Base-by-base conservation (phyloP, 1,139 yeast genomes). In the Zygoascus hellenicus region DNA sequence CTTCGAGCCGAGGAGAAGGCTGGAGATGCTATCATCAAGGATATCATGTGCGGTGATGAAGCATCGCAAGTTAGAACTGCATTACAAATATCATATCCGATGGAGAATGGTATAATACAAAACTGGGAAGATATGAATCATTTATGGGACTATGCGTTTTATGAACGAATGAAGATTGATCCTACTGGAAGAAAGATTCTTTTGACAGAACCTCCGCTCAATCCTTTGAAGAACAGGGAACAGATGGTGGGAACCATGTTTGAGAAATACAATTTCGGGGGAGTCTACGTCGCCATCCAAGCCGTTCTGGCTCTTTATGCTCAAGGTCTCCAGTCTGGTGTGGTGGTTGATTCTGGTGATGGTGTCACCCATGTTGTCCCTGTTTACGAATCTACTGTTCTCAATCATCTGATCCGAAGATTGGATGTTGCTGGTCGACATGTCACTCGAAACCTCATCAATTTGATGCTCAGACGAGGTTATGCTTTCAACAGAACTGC, bases 111-210 rank as follows among this genome's bases (percentile, higher is more conserved):
- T 61, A 88, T 94, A 60, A 90, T 92, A 66, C 83, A 83, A 64
- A 89, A 92, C 65, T 92, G 98, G 98, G 96, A 90, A 61, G 98
- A 92, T 65, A 92, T 94, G 97, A 96, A 88, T 60, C 94, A 90
- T 60, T 76, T 92, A 54, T 92, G 99, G 99, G 97, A 92, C 69
- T 92, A 92, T 67, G 94, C 97, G 22, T 92, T 92, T 67, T 85
- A 84, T 68, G 96, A 92, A 58, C 79, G 86, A 60, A 83, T 92
- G 88, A 78, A 88, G 63, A 71, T 84, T 42, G 80, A 81, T 59
- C 81, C 94, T 15, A 69, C 77, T 37, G 95, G 92, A 32, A 78
- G 80, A 58, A 90, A 90, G 68, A 79, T 92, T 42, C 74, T 92
- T 58, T 74, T 92, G 54, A 92, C 98, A 2, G 98, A 92, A 69